Base-by-base conservation (phyloP, 768 basidiomycete genomes). In the Butyriboletus loyo region DNA sequence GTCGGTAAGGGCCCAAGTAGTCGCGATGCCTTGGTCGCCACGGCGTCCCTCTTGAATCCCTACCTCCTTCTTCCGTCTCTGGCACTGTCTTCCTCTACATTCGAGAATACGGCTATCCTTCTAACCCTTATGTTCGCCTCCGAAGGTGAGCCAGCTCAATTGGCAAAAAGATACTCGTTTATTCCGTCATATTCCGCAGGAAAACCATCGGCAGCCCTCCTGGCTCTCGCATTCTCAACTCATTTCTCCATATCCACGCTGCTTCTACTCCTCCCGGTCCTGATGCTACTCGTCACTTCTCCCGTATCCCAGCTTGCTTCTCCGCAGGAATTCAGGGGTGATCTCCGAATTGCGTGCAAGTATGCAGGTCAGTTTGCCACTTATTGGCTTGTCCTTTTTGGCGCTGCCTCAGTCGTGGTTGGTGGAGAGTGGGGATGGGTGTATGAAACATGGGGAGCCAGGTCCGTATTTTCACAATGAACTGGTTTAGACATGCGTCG, bases 31-130 rank as follows among this genome's bases (percentile, higher is more conserved):
- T 66, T 90, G 45, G 75, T 95, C 28, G 85, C 81, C 17, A 76
- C 83, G 7, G 69, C 80, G 41, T 95, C 87, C 70, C 80, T 97
- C 19, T 68, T 96, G 45, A 97, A 98, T 60, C 97, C 97, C 3
- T 97, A 97, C 67, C 71, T 89, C 8, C 68, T 96, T 51, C 74
- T 93, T 1, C 83, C 94, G 0, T 85, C 84, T 28, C 74, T 96
- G 7, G 89, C 92, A 0, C 73, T 85, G 11, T 95, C 95, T 0
- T 91, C 91, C 0, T 87, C 92, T 0, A 80, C 84, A 2, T 74
- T 98, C 15, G 92, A 96, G 63, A 96, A 91, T 65, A 75, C 85
- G 1, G 67, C 91, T 7, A 72, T 83, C 27, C 73, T 96, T 2
- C 59, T 87, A 1, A 63, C 86, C 5, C 67, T 97, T 36, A 80